A percentile compares a stretch with the other conserved stretches of the same genome.
These are phyloP conservation scores for Fusarium torreyae DNA, from an alignment of 2,329 filamentous ascomycete species.

Conservation along the genomic window DNA sequence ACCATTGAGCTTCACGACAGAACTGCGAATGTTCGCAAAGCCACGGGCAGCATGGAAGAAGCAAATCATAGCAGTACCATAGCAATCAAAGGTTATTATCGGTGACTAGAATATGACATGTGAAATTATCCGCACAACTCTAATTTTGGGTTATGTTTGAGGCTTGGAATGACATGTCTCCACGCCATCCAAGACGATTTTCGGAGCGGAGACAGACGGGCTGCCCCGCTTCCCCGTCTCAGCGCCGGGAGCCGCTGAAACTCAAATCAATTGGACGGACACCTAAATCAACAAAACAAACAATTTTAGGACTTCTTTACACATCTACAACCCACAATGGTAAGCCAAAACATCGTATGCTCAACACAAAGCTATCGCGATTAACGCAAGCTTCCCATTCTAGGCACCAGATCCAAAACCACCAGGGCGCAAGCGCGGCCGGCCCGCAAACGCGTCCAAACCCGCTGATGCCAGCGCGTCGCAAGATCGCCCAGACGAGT, in stretches of 20 bases:
- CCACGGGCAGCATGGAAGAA: background rate
- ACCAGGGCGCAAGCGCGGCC: conserved; percentile 62
- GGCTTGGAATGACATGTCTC: conserved; percentile 19
- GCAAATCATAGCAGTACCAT: background rate
- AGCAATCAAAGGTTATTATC: background rate
- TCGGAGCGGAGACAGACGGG: conserved; percentile 30
- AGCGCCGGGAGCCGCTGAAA: conserved; percentile 36
- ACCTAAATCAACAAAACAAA: conserved; percentile 33
- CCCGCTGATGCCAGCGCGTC: conserved; percentile 47
- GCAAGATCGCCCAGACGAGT: conserved; percentile 42
- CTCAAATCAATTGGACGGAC: conserved; percentile 30
- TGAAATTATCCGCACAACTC: background rate
- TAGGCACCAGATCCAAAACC: conserved; percentile 50
- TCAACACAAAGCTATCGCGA: background rate
- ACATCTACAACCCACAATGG: conserved; percentile 24
- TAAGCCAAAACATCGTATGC: background rate
- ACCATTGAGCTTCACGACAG: background rate
- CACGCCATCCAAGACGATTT: conserved; percentile 1
- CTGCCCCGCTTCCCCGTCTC: conserved; percentile 38
- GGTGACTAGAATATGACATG: too few species aligned
- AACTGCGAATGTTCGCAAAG: background rate
- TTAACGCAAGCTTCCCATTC: background rate
- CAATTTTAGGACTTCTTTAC: background rate
- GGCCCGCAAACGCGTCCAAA: conserved; percentile 60
- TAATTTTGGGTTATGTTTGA: conserved; percentile 19